A percentile compares a stretch with the other conserved stretches of the same genome.
Conservation (phyloP, 495 filamentous ascomycete genomes). For the Penicillium roqueforti region DNA sequence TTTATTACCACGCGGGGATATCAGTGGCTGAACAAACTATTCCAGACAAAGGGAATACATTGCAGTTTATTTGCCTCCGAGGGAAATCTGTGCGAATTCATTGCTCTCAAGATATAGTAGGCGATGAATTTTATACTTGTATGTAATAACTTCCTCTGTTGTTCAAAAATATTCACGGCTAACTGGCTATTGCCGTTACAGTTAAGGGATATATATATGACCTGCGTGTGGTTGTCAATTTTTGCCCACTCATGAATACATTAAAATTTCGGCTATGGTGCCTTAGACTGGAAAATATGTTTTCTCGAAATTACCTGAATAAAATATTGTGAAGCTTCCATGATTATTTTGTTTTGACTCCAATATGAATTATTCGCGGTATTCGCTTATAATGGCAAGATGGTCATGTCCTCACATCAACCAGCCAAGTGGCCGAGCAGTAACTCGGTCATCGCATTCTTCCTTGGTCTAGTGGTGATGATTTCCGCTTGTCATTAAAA, state of each 20-base stretch:
- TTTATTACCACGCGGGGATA: neutral
- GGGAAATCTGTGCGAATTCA: too few species aligned
- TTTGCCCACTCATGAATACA: neutral
- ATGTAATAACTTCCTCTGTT: too few species aligned
- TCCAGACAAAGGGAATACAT: too few species aligned
- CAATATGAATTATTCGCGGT: neutral
- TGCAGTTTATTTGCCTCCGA: too few species aligned
- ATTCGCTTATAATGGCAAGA: neutral
- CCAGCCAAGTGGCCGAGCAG: conserved; percentile 26
- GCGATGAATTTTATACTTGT: too few species aligned
- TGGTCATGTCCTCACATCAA: neutral
- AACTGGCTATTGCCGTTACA: too few species aligned
- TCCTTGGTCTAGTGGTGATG: conserved; percentile 49
- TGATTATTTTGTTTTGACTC: neutral
- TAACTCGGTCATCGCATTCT: conserved; percentile 24
- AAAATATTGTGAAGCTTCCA: neutral
- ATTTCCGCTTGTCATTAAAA: conserved; percentile 49
- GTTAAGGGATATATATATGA: too few species aligned
- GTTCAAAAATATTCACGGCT: too few species aligned
- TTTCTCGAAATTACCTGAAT: neutral
- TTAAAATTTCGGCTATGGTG: neutral
- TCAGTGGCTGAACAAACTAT: neutral
- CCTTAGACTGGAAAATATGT: neutral
- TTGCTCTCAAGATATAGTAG: too few species aligned
- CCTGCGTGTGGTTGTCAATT: too few species aligned